Conservation (phyloP, 2,329 filamentous ascomycete species). For the Diplodia intermedia region DNA sequence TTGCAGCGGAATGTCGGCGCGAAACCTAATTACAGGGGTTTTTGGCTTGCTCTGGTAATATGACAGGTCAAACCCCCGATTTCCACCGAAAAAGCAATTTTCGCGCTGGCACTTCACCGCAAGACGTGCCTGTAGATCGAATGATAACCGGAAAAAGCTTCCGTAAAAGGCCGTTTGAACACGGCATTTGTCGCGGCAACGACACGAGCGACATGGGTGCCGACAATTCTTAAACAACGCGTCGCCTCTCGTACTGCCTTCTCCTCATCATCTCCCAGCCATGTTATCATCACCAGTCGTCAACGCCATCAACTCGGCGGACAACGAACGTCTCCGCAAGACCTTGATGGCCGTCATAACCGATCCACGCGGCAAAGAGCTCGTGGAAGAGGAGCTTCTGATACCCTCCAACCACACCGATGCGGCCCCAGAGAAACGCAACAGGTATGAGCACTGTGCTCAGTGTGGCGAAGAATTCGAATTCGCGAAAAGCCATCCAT, state of each 20-base stretch:
- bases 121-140: background rate
- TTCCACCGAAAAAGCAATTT: no score
- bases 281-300: background rate
- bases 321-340: background rate
- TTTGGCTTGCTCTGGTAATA: no score
- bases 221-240: background rate
- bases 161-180: background rate
- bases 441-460: background rate
- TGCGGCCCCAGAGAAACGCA: background rate
- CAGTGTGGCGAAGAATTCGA: conserved; percentile 16
- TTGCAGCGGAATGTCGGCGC: background rate
- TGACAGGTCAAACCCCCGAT: no score
- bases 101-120: background rate
- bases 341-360: background rate
- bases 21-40: no score
- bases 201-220: background rate
- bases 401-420: background rate
- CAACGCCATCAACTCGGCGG: conserved; percentile 6
- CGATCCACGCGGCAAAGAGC: background rate
- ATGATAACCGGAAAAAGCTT: background rate
- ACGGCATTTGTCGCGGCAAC: background rate
- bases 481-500: background rate
- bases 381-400: background rate
- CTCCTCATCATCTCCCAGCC: background rate
- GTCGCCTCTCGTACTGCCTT: background rate